A percentile compares a stretch with the other conserved stretches of the same genome.
phyloP scores from a whole-genome alignment of 495 filamentous ascomycete genomes.

The Hyaloscypha variabilis region DNA sequence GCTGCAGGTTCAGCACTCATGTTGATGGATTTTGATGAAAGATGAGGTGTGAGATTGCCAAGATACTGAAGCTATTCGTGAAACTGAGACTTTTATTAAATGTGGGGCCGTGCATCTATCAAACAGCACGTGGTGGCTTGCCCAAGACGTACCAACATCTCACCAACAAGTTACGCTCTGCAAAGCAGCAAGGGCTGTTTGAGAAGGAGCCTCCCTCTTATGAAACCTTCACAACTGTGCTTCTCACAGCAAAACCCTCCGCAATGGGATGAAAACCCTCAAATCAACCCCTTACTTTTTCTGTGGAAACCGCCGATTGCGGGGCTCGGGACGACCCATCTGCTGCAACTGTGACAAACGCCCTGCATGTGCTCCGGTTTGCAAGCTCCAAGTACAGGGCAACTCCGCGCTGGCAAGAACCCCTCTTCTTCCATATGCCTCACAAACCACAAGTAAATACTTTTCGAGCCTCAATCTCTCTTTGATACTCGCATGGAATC shows the following conservation, averaged over 20 bases:
- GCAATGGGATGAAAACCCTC: background rate
- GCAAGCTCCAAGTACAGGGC: background rate
- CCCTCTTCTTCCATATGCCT: background rate
- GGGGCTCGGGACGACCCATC: background rate
- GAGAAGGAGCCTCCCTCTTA: background rate
- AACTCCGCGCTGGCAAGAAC: background rate
- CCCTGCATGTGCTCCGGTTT: background rate
- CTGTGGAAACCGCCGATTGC: background rate
- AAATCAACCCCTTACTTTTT: background rate
- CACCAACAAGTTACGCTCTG: background rate
- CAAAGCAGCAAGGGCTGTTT: background rate
- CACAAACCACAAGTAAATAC: background rate
- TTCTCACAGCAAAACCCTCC: background rate
- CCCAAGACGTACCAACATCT: background rate
- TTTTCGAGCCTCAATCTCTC: conserved; percentile 1
- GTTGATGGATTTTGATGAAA: conserved; percentile 6
- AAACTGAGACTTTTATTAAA: background rate
- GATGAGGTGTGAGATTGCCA: conserved; percentile 1
- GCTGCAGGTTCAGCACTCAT: conserved; percentile 31
- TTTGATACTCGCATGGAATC: conserved; percentile 31
- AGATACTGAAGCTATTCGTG: conserved; percentile 13
- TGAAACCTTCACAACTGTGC: background rate
- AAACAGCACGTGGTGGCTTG: background rate
- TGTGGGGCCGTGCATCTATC: background rate
- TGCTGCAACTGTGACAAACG: background rate